These are phyloP conservation scores for Volvariella volvacea DNA, from an alignment of 1,284 basidiomycete species.

Conservation along the genomic window DNA sequence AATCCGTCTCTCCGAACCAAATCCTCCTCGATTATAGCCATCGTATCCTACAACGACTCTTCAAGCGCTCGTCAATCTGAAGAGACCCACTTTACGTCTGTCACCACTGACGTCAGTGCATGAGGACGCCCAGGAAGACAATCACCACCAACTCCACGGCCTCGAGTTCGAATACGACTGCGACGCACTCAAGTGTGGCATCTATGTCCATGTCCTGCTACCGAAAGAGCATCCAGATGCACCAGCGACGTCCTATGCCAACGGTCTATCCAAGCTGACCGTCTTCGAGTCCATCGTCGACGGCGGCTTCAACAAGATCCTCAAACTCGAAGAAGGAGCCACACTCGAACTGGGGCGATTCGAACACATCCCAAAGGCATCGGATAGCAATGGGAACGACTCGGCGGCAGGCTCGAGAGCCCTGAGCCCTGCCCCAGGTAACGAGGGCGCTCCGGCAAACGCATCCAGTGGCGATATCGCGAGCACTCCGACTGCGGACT, in stretches of 20 bases:
- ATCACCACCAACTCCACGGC: slow-evolving; percentile 56
- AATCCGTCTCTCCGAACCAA: too few species aligned
- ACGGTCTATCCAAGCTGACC: slow-evolving; percentile 44
- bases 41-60: slow-evolving; percentile 83
- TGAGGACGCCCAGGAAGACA: slow-evolving; percentile 32
- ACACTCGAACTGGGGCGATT: slow-evolving; percentile 66
- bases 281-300: slow-evolving; percentile 71
- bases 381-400: slow-evolving; percentile 8
- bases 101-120: slow-evolving; percentile 49
- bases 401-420: slow-evolving; percentile 1
- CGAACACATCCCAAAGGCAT: slow-evolving; percentile 27
- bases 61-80: slow-evolving; percentile 87
- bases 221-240: slow-evolving; percentile 52
- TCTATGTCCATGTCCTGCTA: slow-evolving; percentile 69
- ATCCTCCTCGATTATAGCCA: slow-evolving; percentile 31
- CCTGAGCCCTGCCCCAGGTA: slow-evolving; percentile 10
- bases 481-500: neutral
- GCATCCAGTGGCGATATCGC: slow-evolving; percentile 5
- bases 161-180: slow-evolving; percentile 88
- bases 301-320: slow-evolving; percentile 73
- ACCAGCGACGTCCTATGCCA: slow-evolving; percentile 29
- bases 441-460: slow-evolving; percentile 10
- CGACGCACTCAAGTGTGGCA: slow-evolving; percentile 74
- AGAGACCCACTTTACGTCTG: slow-evolving; percentile 72
- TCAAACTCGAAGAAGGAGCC: slow-evolving; percentile 71